Percentiles rank a stretch among this genome's conserved stretches.
phyloP scores from a whole-genome alignment of 129 eudicot species.

The Pittosporum tobira region DNA sequence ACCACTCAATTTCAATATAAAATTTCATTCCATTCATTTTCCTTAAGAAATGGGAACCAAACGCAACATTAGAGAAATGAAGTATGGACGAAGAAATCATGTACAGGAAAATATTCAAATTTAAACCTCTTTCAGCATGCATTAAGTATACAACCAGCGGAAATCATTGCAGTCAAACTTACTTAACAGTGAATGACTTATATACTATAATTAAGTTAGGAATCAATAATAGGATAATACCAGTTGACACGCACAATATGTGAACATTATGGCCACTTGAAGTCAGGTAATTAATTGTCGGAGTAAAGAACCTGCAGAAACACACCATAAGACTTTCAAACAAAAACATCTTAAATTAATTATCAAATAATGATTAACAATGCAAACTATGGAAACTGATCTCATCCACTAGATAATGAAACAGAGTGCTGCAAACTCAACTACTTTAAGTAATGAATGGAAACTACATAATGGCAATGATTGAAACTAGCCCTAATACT shows the following conservation, averaged over 20 bases:
- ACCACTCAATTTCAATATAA: too few species aligned
- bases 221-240: slow-evolving; percentile 36
- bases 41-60: too few species aligned
- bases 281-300: slow-evolving; percentile 62
- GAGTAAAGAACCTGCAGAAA: slow-evolving; percentile 82
- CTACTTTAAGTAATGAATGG: too few species aligned
- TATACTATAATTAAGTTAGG: slow-evolving; percentile 1
- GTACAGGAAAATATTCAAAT: too few species aligned
- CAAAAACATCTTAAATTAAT: not conserved
- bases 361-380: not conserved
- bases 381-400: not conserved
- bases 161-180: not conserved
- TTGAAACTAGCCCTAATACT: too few species aligned
- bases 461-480: too few species aligned
- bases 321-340: not conserved
- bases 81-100: too few species aligned
- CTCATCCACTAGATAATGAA: too few species aligned
- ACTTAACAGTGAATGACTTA: not conserved
- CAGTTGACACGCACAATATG: slow-evolving; percentile 84
- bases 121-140: too few species aligned
- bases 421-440: too few species aligned
- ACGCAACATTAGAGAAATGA: too few species aligned
- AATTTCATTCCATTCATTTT: too few species aligned
- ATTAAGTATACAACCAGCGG: not conserved
- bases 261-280: slow-evolving; percentile 57